A percentile compares a stretch with the other conserved stretches of the same genome.
These are phyloP conservation scores for Candida berthetii DNA, from an alignment of 805 yeast genomes.

Conservation along the genomic window DNA sequence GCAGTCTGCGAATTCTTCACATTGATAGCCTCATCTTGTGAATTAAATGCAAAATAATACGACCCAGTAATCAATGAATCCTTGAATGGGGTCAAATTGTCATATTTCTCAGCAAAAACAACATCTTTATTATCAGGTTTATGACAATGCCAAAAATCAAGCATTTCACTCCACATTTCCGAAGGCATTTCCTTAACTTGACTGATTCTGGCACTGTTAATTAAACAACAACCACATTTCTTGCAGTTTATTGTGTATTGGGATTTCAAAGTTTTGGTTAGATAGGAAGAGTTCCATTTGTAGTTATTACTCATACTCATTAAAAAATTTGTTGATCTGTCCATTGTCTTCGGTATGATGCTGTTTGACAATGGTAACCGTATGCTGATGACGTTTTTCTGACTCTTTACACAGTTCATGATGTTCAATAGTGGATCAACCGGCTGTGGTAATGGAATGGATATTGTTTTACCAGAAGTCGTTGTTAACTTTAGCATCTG, in stretches of 20 bases:
- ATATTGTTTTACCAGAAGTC: not conserved
- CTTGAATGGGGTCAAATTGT: conserved; percentile 36
- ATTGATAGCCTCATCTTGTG: conserved; percentile 4
- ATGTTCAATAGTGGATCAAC: not conserved
- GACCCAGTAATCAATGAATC: conserved; percentile 47
- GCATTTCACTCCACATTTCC: conserved; percentile 88
- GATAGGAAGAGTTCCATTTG: not conserved
- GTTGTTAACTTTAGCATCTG: too few relatives aligned
- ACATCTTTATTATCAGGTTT: conserved; percentile 42
- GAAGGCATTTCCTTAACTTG: conserved; percentile 64
- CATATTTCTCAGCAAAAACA: conserved; percentile 26
- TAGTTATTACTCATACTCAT: not conserved
- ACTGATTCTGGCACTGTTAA: not conserved
- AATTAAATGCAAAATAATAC: conserved; percentile 35
- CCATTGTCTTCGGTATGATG: not conserved
- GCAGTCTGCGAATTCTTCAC: conserved; percentile 4
- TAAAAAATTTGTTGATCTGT: not conserved
- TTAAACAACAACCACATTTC: not conserved
- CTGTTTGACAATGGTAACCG: not conserved
- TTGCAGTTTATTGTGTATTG: not conserved
- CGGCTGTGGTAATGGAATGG: not conserved
- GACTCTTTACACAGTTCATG: not conserved
- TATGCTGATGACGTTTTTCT: not conserved
- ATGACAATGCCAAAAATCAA: conserved; percentile 98
- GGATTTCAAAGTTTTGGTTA: not conserved